Percentiles rank a stretch among this genome's conserved stretches.
phyloP scores from a whole-genome alignment of 2,329 filamentous ascomycete genomes.

The Cadophora gregata region DNA sequence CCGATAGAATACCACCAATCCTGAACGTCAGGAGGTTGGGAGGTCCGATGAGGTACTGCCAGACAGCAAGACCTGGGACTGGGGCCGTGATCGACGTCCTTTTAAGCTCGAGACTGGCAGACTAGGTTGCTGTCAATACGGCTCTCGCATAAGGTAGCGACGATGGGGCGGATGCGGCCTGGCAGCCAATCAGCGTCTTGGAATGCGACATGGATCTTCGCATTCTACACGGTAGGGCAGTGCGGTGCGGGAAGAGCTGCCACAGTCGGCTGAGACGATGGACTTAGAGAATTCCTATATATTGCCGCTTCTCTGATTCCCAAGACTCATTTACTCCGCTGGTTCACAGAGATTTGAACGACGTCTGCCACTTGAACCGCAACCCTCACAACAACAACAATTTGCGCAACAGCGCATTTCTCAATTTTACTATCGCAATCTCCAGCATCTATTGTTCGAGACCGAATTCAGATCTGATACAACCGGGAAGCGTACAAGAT shows the following conservation, averaged over 20 bases:
- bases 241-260: neutral
- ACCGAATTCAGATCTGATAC: too few species aligned
- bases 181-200: slow-evolving; percentile 6
- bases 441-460: neutral
- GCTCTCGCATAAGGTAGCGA: neutral
- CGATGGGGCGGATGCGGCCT: neutral
- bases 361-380: too few species aligned
- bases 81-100: slow-evolving; percentile 3
- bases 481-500: slow-evolving; percentile 11
- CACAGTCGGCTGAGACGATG: neutral
- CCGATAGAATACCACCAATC: neutral
- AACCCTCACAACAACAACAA: neutral
- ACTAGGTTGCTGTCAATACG: neutral
- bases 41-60: slow-evolving; percentile 9
- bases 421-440: neutral
- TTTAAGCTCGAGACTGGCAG: slow-evolving; percentile 9
- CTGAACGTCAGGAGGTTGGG: neutral
- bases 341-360: too few species aligned
- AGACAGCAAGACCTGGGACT: slow-evolving; percentile 11
- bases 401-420: neutral
- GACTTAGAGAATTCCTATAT: slow-evolving; percentile 5
- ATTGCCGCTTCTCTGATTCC: neutral
- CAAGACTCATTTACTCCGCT: neutral
- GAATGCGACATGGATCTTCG: slow-evolving; percentile 19
- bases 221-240: slow-evolving; percentile 6